phyloP scores from a whole-genome alignment of 352 stramenopile genomes.

The Pythium volutum region DNA sequence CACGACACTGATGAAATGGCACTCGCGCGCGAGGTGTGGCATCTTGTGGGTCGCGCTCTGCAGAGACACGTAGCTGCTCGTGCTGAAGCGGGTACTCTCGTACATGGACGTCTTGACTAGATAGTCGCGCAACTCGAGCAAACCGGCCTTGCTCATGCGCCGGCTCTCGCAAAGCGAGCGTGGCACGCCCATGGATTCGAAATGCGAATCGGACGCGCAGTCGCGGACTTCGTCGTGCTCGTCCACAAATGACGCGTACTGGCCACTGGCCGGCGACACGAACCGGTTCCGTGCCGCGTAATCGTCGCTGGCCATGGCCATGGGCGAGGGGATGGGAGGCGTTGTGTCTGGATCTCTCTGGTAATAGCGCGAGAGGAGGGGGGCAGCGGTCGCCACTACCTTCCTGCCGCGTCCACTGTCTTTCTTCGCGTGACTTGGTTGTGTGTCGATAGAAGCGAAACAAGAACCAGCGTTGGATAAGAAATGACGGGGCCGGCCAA shows the following conservation, averaged over 20 bases:
- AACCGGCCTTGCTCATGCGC: conserved; percentile 11
- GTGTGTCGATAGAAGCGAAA: too few relatives aligned
- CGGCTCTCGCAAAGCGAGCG: conserved; percentile 2
- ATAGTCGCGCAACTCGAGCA: conserved; percentile 13
- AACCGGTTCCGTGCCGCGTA: too few relatives aligned
- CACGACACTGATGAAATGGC: conserved; percentile 1
- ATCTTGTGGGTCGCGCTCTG: neutral
- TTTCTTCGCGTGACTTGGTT: too few relatives aligned
- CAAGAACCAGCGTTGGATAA: too few relatives aligned
- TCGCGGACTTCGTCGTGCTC: neutral
- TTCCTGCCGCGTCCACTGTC: too few relatives aligned
- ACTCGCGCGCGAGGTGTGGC: neutral
- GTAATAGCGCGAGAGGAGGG: neutral
- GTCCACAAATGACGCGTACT: neutral
- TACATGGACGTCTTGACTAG: conserved; percentile 6
- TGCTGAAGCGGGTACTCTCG: neutral
- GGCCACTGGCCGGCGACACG: neutral
- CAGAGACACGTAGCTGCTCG: neutral
- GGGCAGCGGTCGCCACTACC: neutral
- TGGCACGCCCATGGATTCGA: conserved; percentile 2
- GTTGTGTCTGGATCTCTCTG: neutral
- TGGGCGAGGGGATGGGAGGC: neutral
- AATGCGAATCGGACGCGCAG: neutral
- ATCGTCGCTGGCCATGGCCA: neutral
- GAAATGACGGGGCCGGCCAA: too few relatives aligned